Evolutionary conservation across 495 filamentous ascomycete species (phyloP).

Genomic region (Xylaria cubensis): DNA sequence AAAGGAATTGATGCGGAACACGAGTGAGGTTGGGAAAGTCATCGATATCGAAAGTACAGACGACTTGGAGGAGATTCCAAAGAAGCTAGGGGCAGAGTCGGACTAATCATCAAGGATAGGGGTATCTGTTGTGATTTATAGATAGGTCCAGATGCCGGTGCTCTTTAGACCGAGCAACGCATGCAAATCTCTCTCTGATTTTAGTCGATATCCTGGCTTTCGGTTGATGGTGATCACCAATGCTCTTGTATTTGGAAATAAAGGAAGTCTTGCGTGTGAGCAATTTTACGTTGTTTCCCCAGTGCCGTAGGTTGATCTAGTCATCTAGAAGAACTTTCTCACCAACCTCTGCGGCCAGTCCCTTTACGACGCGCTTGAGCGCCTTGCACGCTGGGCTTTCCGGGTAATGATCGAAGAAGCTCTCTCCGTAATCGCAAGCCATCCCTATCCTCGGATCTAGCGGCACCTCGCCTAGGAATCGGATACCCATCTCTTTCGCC

Average conservation of each 20-base stretch:
- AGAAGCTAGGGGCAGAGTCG: constrained; percentile 63
- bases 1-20: constrained; percentile 92
- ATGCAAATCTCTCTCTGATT: neutral
- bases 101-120: neutral
- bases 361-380: constrained; percentile 75
- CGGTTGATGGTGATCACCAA: neutral
- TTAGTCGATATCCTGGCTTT: neutral
- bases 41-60: constrained; percentile 79
- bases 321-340: constrained; percentile 53
- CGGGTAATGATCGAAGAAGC: constrained; percentile 91
- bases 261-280: too few species aligned
- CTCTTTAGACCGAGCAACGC: neutral
- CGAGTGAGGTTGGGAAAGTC: constrained; percentile 80
- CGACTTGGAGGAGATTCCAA: constrained; percentile 76
- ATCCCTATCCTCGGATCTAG: constrained; percentile 93
- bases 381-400: constrained; percentile 88
- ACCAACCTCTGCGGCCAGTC: constrained; percentile 69
- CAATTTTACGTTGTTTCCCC: neutral
- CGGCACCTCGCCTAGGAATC: constrained; percentile 90
- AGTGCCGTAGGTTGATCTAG: constrained; percentile 19
- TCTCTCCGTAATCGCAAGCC: constrained; percentile 96
- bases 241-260: neutral
- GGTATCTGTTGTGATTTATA: neutral
- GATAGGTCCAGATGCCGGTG: neutral
- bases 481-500: constrained; percentile 83